Evolutionary conservation across 345 rosid genomes (phyloP).

Genomic region (Crucihimalaya himalaica): DNA sequence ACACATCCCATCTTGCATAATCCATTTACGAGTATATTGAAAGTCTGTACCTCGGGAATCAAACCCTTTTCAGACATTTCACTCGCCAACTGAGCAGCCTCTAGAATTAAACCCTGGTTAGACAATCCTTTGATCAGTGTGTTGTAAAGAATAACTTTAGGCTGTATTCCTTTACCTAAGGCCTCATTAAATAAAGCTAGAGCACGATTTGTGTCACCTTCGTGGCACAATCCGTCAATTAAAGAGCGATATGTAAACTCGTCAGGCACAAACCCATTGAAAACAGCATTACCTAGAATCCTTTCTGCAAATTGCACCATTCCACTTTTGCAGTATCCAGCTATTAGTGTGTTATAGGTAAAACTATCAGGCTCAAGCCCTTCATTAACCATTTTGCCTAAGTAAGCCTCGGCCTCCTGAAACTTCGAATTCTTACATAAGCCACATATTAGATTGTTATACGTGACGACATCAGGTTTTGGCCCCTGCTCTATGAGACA

Average conservation of each 20-base stretch:
- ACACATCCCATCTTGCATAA: conserved; percentile 90
- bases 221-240: conserved; percentile 68
- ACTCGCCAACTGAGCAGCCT: conserved; percentile 69
- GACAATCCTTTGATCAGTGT: conserved; percentile 75
- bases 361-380: conserved; percentile 79
- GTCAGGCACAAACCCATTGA: conserved; percentile 80
- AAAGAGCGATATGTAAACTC: conserved; percentile 76
- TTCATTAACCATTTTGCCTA: conserved; percentile 78
- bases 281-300: conserved; percentile 64
- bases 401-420: conserved; percentile 68
- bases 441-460: conserved; percentile 79
- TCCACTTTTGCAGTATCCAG: conserved; percentile 75
- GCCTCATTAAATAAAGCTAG: conserved; percentile 66
- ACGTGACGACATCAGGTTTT: conserved; percentile 75
- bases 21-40: conserved; percentile 77
- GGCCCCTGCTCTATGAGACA: conserved; percentile 56
- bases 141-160: conserved; percentile 64
- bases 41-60: conserved; percentile 73
- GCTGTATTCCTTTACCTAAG: conserved; percentile 58
- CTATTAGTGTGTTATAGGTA: conserved; percentile 69
- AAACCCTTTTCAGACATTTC: conserved; percentile 70
- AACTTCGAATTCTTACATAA: conserved; percentile 66
- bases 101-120: conserved; percentile 68
- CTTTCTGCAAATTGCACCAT: conserved; percentile 68
- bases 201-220: conserved; percentile 70